A percentile compares a stretch with the other conserved stretches of the same genome.
Evolutionary conservation across 2,329 filamentous ascomycete genomes (phyloP).

Genomic region (Chrysoporthe austroafricana): DNA sequence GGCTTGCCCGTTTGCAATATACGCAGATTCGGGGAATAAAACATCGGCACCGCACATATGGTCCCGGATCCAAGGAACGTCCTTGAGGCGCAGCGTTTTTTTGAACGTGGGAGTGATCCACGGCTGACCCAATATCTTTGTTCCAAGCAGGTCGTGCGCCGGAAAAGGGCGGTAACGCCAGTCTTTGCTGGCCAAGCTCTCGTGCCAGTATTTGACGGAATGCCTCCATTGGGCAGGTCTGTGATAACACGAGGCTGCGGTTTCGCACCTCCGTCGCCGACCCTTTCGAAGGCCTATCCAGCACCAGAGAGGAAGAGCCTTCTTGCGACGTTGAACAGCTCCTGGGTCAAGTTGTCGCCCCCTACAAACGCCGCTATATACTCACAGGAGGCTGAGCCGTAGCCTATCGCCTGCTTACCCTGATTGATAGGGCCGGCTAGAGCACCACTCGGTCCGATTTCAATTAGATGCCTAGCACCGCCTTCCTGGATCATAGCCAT

Average conservation of each 20-base stretch:
- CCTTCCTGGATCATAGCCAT: conserved; percentile 26
- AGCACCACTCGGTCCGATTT: conserved; percentile 32
- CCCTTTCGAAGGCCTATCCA: conserved; percentile 21
- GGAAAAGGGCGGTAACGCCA: conserved; percentile 15
- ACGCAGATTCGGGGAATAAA: conserved; percentile 29
- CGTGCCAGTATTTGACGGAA: conserved; percentile 19
- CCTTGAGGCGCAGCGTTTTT: conserved; percentile 19
- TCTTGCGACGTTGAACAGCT: conserved; percentile 32
- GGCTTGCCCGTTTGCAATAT: conserved; percentile 26
- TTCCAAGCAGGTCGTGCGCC: conserved; percentile 20
- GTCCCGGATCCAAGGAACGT: conserved; percentile 42
- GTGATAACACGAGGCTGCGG: conserved; percentile 5
- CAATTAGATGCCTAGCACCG: conserved; percentile 32
- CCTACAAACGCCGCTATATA: conserved; percentile 17
- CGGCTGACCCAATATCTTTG: conserved; percentile 15
- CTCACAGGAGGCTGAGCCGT: conserved; percentile 28
- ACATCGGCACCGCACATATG: conserved; percentile 33
- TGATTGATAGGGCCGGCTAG: conserved; percentile 34
- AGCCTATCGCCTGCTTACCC: conserved; percentile 17
- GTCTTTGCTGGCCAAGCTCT: conserved; percentile 8
- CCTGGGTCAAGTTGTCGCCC: conserved; percentile 13
- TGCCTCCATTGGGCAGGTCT: conserved; percentile 36
- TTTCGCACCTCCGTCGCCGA: neutral
- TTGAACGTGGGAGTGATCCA: conserved; percentile 3
- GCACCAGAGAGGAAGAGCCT: conserved; percentile 29